Evolutionary conservation across 352 stramenopile species (phyloP).

Genomic region (Albugo candida): DNA sequence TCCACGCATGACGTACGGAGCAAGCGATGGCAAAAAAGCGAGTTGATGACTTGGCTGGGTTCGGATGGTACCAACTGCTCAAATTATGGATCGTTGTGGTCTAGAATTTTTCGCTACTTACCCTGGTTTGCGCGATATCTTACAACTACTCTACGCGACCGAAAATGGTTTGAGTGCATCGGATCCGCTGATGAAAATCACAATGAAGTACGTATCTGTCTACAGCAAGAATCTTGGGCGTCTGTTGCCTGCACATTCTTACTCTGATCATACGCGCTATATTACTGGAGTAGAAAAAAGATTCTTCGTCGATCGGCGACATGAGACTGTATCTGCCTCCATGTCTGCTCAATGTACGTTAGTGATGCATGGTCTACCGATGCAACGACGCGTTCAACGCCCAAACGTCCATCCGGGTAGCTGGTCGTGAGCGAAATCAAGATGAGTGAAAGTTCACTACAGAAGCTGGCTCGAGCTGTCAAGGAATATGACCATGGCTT

Average conservation of each 20-base stretch:
- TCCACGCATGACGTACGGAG: conserved; percentile 29
- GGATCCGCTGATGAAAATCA: conserved; percentile 41
- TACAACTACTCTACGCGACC: conserved; percentile 41
- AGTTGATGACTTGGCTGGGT: conserved; percentile 28
- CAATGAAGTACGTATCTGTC: conserved; percentile 35
- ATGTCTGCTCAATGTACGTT: conserved; percentile 53
- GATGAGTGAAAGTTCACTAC: conserved; percentile 27
- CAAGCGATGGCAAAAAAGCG: too few species aligned
- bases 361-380: conserved; percentile 40
- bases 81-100: conserved; percentile 48
- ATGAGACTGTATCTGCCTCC: conserved; percentile 37
- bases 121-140: conserved; percentile 22
- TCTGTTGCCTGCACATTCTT: conserved; percentile 30
- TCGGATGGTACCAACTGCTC: conserved; percentile 19
- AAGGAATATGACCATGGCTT: conserved; percentile 4
- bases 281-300: conserved; percentile 24
- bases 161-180: background rate
- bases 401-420: conserved; percentile 12
- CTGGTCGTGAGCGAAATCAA: conserved; percentile 35
- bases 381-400: conserved; percentile 8
- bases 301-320: conserved; percentile 32
- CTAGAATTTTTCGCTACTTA: conserved; percentile 42
- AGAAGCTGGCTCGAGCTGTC: conserved; percentile 21
- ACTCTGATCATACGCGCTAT: conserved; percentile 33
- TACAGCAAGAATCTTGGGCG: conserved; percentile 45